Evolutionary conservation across 805 yeast genomes (phyloP).

Genomic region (Tetrapisispora nanseiensis): DNA sequence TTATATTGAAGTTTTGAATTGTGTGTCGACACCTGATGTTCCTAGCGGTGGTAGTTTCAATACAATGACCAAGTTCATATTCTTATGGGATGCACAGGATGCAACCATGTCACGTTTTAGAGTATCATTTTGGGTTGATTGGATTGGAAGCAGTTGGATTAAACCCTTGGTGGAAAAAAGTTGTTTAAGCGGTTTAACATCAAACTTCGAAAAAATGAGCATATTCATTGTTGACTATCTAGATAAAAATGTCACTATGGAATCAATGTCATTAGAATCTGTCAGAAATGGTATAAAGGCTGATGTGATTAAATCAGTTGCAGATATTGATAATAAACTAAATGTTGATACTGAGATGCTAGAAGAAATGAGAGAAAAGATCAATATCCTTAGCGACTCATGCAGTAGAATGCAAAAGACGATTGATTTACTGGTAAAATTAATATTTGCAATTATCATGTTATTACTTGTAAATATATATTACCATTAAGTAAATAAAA

Average conservation of each 20-base stretch:
- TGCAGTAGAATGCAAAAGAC: not conserved
- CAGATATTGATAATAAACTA: not conserved
- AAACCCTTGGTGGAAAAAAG: conserved; percentile 79
- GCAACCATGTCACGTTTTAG: conserved; percentile 49
- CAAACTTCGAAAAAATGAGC: not conserved
- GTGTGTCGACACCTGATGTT: conserved; percentile 81
- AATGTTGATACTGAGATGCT: not conserved
- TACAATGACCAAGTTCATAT: conserved; percentile 60
- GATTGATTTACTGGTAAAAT: not conserved
- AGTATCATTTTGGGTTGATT: conserved; percentile 60
- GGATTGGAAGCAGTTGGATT: conserved; percentile 89
- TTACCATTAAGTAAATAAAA: not conserved
- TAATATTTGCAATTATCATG: not conserved
- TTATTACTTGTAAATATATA: not conserved
- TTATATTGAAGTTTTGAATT: conserved; percentile 50
- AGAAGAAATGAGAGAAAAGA: not conserved
- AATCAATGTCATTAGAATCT: not conserved
- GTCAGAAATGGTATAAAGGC: not conserved
- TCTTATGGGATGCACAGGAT: conserved; percentile 55
- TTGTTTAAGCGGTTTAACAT: conserved; percentile 48
- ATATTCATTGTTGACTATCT: conserved; percentile 1
- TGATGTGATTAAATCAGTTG: not conserved
- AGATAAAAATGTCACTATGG: not conserved
- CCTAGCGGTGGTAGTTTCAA: conserved; percentile 83
- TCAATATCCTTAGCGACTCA: not conserved